Base-by-base conservation (phyloP, 352 stramenopile genomes). In the Phytophthora ramorum region DNA sequence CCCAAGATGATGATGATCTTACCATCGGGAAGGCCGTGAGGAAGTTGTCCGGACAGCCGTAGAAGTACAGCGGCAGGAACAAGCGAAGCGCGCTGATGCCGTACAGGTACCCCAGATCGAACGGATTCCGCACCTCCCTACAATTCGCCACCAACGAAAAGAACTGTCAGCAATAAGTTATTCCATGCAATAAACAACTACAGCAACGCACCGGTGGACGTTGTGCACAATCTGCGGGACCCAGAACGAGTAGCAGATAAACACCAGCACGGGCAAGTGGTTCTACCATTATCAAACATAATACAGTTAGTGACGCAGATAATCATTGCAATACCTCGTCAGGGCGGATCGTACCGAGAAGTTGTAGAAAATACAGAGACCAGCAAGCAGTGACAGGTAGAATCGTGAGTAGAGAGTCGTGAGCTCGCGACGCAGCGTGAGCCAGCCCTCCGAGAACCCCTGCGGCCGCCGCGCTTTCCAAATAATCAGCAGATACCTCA, bases 191-290 rank as follows among this genome's bases (percentile, higher is more conserved):
- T 17, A 16, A 52, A 30, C 20, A 16, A 28, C 5, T 7, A 46
- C 35, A 56, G 10, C 20, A 51, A 54, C 68, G 26, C 69, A 93
- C 80, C 92, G 92, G 46, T 96, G 83, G 7, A 98, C 88, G 71
- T 99, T 99, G 63, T 96, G 84, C 37, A 98, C 81, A 52, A 99
- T 99, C 78, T 99, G 97, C 19, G 97, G 98, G 10, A 99, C 79
- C 97, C 97, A 99, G 78, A 99, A 99, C 19, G 95, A 99, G 68
- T 98, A 99, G 69, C 97, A 89, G 12, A 98, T 58, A 53, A 99
- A 86, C 2, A 99, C 84, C 40, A 98, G 91, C 44, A 98, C 63
- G 9, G 80, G 85, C 53, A 97, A 71, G 38, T 96, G 91, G 47
- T 89, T 89, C 79, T 98, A 62, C 14, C 49, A 55, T 24, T 44